Conservation (phyloP, 1,284 basidiomycete genomes). For the Irpex rosettiformis region DNA sequence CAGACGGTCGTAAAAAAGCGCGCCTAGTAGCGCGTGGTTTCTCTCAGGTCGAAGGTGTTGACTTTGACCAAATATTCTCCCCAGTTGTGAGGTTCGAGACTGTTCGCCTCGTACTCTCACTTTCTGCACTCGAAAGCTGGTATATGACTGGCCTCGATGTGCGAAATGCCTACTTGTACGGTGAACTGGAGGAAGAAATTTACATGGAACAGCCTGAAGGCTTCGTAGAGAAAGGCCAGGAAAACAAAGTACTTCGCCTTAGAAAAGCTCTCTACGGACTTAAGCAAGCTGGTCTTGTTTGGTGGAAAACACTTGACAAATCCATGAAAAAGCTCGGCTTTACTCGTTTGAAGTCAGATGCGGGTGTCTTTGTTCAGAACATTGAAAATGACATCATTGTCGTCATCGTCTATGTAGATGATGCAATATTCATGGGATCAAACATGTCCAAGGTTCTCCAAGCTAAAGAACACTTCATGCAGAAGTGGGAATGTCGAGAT, state of each 20-base stretch:
- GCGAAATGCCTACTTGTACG: constrained; percentile 18
- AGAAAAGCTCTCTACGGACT: constrained; percentile 23
- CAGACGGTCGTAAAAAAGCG: constrained; percentile 32
- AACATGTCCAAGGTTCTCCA: not conserved
- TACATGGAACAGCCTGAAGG: constrained; percentile 18
- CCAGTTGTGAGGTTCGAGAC: constrained; percentile 35
- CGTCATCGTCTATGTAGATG: constrained; percentile 30
- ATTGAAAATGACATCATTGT: constrained; percentile 11
- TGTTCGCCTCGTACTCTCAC: constrained; percentile 31
- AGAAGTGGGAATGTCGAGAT: constrained; percentile 25
- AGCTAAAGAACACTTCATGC: constrained; percentile 17
- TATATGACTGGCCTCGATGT: constrained; percentile 15
- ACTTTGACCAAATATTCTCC: constrained; percentile 39
- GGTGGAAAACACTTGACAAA: constrained; percentile 16
- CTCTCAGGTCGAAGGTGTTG: constrained; percentile 31
- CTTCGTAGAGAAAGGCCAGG: constrained; percentile 3
- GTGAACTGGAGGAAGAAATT: constrained; percentile 17
- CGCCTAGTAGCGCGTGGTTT: constrained; percentile 41
- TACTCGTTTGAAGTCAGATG: constrained; percentile 15
- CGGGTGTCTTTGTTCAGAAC: constrained; percentile 18
- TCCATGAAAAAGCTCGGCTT: constrained; percentile 18
- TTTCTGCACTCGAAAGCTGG: constrained; percentile 29
- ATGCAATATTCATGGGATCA: constrained; percentile 21
- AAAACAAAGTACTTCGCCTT: constrained; percentile 12
- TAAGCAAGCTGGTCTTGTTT: constrained; percentile 22